phyloP scores from a whole-genome alignment of 768 basidiomycete genomes.

The Leccinum variicolor region DNA sequence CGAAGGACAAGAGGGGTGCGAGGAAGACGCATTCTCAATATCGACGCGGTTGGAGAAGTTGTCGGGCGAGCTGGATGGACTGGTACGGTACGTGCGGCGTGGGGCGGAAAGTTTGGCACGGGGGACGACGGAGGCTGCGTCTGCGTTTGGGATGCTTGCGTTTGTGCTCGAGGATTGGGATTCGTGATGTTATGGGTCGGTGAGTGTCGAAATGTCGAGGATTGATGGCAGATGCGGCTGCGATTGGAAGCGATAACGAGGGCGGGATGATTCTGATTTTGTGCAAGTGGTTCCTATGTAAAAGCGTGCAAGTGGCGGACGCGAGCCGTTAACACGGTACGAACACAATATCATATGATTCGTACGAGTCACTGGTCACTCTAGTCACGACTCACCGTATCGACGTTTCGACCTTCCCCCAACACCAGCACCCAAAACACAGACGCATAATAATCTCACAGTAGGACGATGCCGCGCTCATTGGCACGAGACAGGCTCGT shows the following conservation, averaged over 20 bases:
- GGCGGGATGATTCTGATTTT: background rate
- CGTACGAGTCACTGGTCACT: too few relatives aligned
- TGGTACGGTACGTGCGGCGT: slow-evolving; percentile 62
- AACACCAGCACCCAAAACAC: too few relatives aligned
- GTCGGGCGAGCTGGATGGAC: slow-evolving; percentile 64
- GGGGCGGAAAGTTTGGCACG: slow-evolving; percentile 69
- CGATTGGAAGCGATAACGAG: background rate
- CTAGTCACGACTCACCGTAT: too few relatives aligned
- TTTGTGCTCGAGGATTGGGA: slow-evolving; percentile 80
- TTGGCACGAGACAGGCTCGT: background rate
- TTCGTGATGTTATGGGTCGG: slow-evolving; percentile 13
- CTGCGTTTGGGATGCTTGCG: slow-evolving; percentile 67
- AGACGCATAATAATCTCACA: background rate
- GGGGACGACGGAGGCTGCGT: slow-evolving; percentile 54
- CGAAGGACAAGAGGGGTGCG: slow-evolving; percentile 24
- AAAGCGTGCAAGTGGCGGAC: background rate
- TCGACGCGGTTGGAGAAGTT: slow-evolving; percentile 57
- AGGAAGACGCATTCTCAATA: slow-evolving; percentile 38
- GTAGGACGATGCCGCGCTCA: background rate
- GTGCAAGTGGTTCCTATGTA: background rate
- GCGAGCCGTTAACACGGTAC: background rate
- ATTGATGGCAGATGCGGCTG: background rate
- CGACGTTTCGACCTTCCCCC: too few relatives aligned
- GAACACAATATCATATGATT: too few relatives aligned
- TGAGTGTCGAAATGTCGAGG: background rate